Evolutionary conservation across 345 rosid genomes (phyloP), one percentile per base, ranked within the genome.

Genomic region (Sisymbrium altissimum): DNA sequence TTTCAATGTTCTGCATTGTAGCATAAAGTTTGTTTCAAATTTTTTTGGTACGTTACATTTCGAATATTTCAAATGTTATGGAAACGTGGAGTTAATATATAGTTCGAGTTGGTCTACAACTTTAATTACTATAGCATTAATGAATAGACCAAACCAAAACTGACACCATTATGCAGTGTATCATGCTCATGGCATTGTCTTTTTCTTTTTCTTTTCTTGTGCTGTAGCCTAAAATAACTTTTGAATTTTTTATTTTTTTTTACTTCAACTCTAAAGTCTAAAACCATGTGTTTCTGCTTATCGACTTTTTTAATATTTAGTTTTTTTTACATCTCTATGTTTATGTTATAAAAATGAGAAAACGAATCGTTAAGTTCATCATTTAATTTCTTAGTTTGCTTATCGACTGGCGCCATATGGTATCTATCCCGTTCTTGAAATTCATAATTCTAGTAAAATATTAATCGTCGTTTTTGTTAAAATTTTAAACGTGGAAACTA

Each of bases 131-230:
- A 54, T 33, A n/a, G 54, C 70, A 69, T 62, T 62, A 44, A 62
- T 53, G 70, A 62, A 49, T 69, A 64, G 79, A 44, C 71, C 59
- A 62, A 63, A 76, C 75, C 30, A 55, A 17, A 50, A 53, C 65
- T 44, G 58, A 61, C 40, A 68, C 50, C 64, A 75, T 52, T 60
- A 23, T 56, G 65, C 9, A 23, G 44, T 56, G 35, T 52, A 50
- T 36, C 32, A 30, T 52, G n/a, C 49, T 29, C 46, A 40, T 13
- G 63, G 46, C 55, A 68, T 75, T 61, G 38, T 39, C 66, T 21
- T 27, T 43, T 64, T 74, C 54, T 49, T 32, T 30, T 13, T 64
- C 10, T 19, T 0, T 8, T 49, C 21, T 49, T 39, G 7, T 39
- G 55, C 35, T 36, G 25, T 36, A 60, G 11, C 75, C 27, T 36